Conservation (phyloP, 148 eudicot genomes). For the Beta vulgaris region DNA sequence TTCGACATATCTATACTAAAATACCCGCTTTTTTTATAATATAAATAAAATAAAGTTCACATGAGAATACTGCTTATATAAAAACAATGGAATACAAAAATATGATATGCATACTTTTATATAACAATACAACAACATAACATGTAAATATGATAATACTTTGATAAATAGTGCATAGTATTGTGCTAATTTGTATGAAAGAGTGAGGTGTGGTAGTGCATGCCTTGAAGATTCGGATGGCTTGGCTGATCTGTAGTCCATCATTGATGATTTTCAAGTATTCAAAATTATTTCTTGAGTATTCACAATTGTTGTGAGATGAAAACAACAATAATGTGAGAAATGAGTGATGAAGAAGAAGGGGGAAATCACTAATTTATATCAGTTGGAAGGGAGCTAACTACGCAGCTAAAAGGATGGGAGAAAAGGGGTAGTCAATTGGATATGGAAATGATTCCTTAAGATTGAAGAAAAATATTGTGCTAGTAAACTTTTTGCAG, state of each 20-base stretch:
- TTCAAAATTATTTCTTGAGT: no score
- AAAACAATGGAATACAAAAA: no score
- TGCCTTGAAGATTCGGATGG: slow-evolving; percentile 34
- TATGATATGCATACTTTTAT: no score
- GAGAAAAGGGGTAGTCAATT: slow-evolving; percentile 14
- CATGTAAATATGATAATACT: not conserved
- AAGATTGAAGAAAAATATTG: not conserved
- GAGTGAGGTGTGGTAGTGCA: not conserved
- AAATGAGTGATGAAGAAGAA: slow-evolving; percentile 1
- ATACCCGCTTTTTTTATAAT: not conserved
- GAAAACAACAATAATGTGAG: slow-evolving; percentile 11
- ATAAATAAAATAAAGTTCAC: not conserved
- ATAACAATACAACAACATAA: not conserved
- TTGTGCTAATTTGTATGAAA: not conserved
- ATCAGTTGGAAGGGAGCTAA: slow-evolving; percentile 11
- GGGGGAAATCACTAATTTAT: slow-evolving; percentile 12
- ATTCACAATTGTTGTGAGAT: not conserved
- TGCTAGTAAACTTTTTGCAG: not conserved
- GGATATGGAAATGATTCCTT: slow-evolving; percentile 30
- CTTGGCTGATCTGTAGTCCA: slow-evolving; percentile 30
- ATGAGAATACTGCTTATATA: no score
- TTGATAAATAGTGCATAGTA: not conserved
- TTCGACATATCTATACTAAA: no score
- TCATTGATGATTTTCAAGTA: slow-evolving; percentile 3
- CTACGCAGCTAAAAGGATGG: slow-evolving; percentile 6